Conservation (phyloP, 768 basidiomycete species). For the Macrocybe gigantea region DNA sequence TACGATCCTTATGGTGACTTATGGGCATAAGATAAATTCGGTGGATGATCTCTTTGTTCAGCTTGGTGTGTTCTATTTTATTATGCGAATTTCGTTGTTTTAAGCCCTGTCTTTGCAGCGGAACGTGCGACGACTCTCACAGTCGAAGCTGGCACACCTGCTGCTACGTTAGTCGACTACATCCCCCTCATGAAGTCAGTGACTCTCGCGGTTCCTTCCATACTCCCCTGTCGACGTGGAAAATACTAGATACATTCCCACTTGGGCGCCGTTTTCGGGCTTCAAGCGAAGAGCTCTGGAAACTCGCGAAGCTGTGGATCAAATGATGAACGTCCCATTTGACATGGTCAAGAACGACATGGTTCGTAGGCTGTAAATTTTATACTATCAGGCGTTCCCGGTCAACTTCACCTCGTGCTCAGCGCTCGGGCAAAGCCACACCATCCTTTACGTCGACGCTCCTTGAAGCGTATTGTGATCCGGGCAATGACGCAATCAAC, state of each 20-base stretch:
- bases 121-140: conserved; percentile 41
- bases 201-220: not conserved
- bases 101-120: conserved; percentile 20
- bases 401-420: conserved; percentile 6
- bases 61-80: conserved; percentile 26
- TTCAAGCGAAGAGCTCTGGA: conserved; percentile 41
- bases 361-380: conserved; percentile 22
- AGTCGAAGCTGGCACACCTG: conserved; percentile 38
- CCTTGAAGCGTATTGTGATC: conserved; percentile 31
- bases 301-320: conserved; percentile 36
- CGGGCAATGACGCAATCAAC: conserved; percentile 24
- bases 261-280: conserved; percentile 41
- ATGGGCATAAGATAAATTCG: conserved; percentile 38
- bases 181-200: conserved; percentile 38
- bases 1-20: conserved; percentile 43
- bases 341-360: conserved; percentile 43
- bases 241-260: conserved; percentile 35
- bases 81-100: not conserved
- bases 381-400: not conserved
- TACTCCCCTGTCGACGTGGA: not conserved
- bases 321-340: conserved; percentile 46
- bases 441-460: conserved; percentile 42
- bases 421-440: conserved; percentile 36
- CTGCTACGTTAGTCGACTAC: conserved; percentile 43
- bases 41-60: conserved; percentile 37